phyloP scores from a whole-genome alignment of 2,329 filamentous ascomycete species.

The Arthrobotrys conoides region DNA sequence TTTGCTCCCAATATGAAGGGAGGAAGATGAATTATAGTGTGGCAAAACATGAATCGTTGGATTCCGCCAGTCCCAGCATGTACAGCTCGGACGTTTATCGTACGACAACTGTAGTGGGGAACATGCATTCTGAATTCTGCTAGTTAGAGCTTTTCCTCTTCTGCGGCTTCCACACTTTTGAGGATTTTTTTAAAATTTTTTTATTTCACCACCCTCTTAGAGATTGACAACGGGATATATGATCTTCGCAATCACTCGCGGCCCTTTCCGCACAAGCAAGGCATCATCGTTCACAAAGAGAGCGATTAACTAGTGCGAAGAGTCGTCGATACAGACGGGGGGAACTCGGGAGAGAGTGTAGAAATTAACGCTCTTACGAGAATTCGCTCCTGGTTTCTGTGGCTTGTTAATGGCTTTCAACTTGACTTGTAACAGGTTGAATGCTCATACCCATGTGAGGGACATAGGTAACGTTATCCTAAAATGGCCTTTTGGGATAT shows the following conservation, averaged over 20 bases:
- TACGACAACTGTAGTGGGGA: slow-evolving; percentile 18
- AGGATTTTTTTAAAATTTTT: background rate
- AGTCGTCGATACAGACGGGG: slow-evolving; percentile 23
- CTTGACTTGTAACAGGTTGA: slow-evolving; percentile 25
- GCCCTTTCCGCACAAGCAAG: slow-evolving; percentile 16
- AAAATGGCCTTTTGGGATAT: slow-evolving; percentile 29
- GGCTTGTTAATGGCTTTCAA: slow-evolving; percentile 50
- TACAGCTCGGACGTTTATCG: slow-evolving; percentile 35
- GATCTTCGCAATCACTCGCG: slow-evolving; percentile 3
- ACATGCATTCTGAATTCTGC: too few relatives aligned
- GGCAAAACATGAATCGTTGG: slow-evolving; percentile 25
- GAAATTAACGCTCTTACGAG: slow-evolving; percentile 12
- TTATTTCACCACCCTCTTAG: slow-evolving; percentile 8
- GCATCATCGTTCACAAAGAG: background rate
- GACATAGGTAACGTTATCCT: slow-evolving; percentile 42
- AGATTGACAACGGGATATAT: slow-evolving; percentile 1
- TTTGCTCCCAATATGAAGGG: background rate
- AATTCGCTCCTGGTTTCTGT: background rate
- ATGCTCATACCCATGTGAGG: slow-evolving; percentile 1
- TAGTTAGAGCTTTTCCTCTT: background rate
- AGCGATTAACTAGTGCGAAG: slow-evolving; percentile 37
- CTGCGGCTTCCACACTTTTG: slow-evolving; percentile 11
- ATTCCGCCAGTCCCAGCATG: background rate
- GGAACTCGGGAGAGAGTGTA: slow-evolving; percentile 26
- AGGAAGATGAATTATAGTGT: slow-evolving; percentile 32